A percentile compares a stretch with the other conserved stretches of the same genome.
These are phyloP conservation scores for Lithohypha guttulata DNA, from an alignment of 2,329 filamentous ascomycete genomes.

Conservation along the genomic window DNA sequence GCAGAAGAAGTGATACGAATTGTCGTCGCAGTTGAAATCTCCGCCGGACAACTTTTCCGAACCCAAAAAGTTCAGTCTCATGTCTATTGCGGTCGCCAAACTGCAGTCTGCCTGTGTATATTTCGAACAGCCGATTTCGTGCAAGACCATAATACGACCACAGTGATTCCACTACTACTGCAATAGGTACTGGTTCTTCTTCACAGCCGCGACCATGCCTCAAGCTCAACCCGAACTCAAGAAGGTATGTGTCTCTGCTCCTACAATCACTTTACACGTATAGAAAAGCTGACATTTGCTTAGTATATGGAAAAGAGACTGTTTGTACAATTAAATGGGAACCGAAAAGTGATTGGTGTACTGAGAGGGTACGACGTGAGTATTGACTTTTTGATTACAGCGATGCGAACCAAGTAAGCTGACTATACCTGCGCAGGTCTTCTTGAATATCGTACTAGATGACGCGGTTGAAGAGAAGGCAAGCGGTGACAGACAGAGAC, in stretches of 20 bases:
- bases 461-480: constrained; percentile 92
- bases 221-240: constrained; percentile 98
- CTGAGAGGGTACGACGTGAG: constrained; percentile 92
- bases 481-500: constrained; percentile 75
- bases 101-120: too few relatives aligned
- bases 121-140: too few relatives aligned
- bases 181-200: too few relatives aligned
- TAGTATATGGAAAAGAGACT: constrained; percentile 99
- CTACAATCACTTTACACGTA: too few relatives aligned
- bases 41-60: too few relatives aligned
- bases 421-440: constrained; percentile 72
- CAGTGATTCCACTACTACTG: too few relatives aligned
- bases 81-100: too few relatives aligned
- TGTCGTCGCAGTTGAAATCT: too few relatives aligned
- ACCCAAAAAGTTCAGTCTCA: too few relatives aligned
- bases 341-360: constrained; percentile 90
- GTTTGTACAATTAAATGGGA: constrained; percentile 95
- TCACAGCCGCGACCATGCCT: constrained; percentile 58
- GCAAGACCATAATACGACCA: too few relatives aligned
- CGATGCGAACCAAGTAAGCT: not conserved
- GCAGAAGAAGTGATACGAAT: too few relatives aligned
- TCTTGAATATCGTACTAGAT: constrained; percentile 95
- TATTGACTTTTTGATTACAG: constrained; percentile 6
- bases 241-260: too few relatives aligned
- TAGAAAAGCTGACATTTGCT: constrained; percentile 5